These are phyloP conservation scores for Plasmodium berghei DNA, from an alignment of 169 alveolate species.

Conservation along the genomic window DNA sequence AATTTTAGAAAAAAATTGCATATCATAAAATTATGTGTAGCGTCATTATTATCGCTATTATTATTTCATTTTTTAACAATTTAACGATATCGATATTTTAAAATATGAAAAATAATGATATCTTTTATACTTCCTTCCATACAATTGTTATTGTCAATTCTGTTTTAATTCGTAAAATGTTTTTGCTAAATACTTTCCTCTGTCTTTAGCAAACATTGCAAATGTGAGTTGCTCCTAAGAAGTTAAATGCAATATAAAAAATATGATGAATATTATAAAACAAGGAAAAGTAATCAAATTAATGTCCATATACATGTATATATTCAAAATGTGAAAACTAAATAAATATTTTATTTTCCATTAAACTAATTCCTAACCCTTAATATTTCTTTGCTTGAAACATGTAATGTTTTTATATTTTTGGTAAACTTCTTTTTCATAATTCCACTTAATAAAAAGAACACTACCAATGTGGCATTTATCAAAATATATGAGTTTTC, in stretches of 20 bases:
- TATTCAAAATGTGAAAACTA: neutral
- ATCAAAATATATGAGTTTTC: slow-evolving; percentile 55
- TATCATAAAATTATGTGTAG: no score
- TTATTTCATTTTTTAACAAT: neutral
- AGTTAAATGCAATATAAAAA: neutral
- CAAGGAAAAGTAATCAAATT: neutral
- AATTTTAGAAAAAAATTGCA: no score
- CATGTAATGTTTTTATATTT: slow-evolving; percentile 50
- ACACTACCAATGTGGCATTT: slow-evolving; percentile 20
- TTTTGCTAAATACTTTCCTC: slow-evolving; percentile 68
- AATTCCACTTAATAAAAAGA: slow-evolving; percentile 53
- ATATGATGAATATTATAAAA: neutral
- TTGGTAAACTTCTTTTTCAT: slow-evolving; percentile 66
- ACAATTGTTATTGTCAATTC: slow-evolving; percentile 4
- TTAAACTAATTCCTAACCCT: slow-evolving; percentile 14
- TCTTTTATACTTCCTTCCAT: no score
- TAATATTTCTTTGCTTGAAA: slow-evolving; percentile 63
- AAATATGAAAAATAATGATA: no score
- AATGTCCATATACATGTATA: neutral
- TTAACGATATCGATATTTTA: no score
- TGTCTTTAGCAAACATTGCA: slow-evolving; percentile 70
- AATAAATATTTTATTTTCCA: neutral
- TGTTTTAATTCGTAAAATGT: slow-evolving; percentile 63
- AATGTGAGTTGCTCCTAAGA: slow-evolving; percentile 61
- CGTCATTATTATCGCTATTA: neutral